Evolutionary conservation across 805 yeast genomes (phyloP), one percentile per base, ranked within the genome.

Genomic region (Pichia cabralensis): DNA sequence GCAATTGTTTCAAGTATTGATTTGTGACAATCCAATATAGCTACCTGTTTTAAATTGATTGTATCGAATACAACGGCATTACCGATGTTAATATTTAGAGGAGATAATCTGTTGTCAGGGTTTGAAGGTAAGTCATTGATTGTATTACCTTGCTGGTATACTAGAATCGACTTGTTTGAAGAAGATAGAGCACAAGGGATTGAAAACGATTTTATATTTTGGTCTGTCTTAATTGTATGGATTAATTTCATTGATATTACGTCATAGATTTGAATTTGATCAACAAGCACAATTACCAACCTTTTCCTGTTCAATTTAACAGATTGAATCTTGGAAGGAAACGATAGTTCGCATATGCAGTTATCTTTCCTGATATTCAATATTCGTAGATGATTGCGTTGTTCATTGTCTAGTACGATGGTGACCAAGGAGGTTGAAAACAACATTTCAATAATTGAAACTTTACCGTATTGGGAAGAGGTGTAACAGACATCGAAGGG

Each of bases 341-440:
- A 92, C 1, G 89, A 74, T 45, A 89, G 62, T 51, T 89, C 97
- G 58, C 97, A 89, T 14, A 89, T 85, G 2, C 71, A 65, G 2
- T 77, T 59, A 40, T 71, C 71, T 35, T 88, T 68, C 53, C 83
- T 84, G 2, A 95, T 83, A 59, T 92, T 92, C 38, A 88, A 65
- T 35, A 89, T 76, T 50, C 77, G n/a, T n/a, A n/a, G n/a, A n/a
- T 76, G 40, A 89, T 67, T 44, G 77, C 83, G 3, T 88, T 89
- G 33, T 74, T 61, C 7, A 86, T 24, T 7, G 16, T 25, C 6
- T n/a, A 4, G 89, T 3, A 84, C 94, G 6, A 84, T 62, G 0
- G 94, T 96, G 17, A 92, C 71, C 25, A 89, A 64, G 6, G 94
- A 80, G 0, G 97, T 85, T 28, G 86, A 69, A 50, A 86, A 89